Evolutionary conservation across 1,284 basidiomycete species (phyloP).

Genomic region (Ustilago nuda): DNA sequence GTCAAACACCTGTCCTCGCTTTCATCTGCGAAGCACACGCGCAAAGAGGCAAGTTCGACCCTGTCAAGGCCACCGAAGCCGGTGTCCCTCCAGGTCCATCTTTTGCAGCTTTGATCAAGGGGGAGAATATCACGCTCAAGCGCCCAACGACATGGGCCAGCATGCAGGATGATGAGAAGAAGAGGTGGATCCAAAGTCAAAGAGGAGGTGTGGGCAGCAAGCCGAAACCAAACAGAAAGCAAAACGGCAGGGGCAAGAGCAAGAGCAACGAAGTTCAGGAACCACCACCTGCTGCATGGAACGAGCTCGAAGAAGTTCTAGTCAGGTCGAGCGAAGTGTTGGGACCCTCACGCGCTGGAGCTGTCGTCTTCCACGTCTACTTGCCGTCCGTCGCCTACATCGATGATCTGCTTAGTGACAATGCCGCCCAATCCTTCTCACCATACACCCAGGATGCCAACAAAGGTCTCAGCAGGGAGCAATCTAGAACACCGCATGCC

Average conservation of each 20-base stretch:
- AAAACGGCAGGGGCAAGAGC: conserved; percentile 10
- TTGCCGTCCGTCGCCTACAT: conserved; percentile 77
- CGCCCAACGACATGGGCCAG: conserved; percentile 58
- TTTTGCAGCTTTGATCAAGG: conserved; percentile 70
- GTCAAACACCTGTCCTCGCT: conserved; percentile 60
- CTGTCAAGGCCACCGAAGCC: conserved; percentile 75
- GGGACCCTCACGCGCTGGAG: conserved; percentile 77
- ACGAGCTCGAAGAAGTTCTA: conserved; percentile 36
- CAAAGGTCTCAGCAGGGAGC: conserved; percentile 56
- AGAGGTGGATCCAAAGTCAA: conserved; percentile 70
- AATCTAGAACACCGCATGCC: conserved; percentile 72
- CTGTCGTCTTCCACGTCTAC: conserved; percentile 74
- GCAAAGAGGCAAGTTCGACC: conserved; percentile 87
- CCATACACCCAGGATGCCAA: conserved; percentile 67
- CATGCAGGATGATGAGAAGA: conserved; percentile 34
- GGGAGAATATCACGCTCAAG: conserved; percentile 71
- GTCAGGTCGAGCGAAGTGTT: conserved; percentile 53
- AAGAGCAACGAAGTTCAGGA: conserved; percentile 5
- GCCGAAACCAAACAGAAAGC: conserved; percentile 69
- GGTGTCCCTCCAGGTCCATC: conserved; percentile 77
- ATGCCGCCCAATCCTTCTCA: conserved; percentile 71
- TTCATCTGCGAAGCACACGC: conserved; percentile 83
- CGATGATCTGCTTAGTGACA: conserved; percentile 72
- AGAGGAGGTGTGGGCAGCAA: conserved; percentile 64
- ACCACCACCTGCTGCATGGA: conserved; percentile 72